phyloP scores from a whole-genome alignment of 148 eudicot species.

The Chenopodium suecicum region DNA sequence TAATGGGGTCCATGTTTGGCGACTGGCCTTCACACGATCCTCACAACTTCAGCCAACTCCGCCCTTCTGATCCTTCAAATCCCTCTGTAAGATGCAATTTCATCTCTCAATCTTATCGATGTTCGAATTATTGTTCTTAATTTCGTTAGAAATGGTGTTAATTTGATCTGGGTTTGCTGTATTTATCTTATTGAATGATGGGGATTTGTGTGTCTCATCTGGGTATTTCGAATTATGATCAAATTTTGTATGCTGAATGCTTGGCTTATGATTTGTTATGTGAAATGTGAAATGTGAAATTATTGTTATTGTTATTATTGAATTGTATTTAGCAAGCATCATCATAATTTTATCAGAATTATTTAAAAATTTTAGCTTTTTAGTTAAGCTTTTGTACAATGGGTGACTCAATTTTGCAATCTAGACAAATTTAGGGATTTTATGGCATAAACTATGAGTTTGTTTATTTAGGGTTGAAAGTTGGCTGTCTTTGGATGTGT shows the following conservation, averaged over 20 bases:
- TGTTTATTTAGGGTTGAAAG: neutral
- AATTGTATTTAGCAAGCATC: neutral
- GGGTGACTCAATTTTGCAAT: neutral
- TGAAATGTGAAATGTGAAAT: neutral
- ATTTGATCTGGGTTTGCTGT: conserved; percentile 9
- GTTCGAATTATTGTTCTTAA: neutral
- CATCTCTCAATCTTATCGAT: neutral
- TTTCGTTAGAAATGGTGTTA: neutral
- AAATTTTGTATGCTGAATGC: conserved; percentile 6
- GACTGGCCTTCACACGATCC: conserved; percentile 80
- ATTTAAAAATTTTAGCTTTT: neutral
- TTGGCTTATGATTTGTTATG: neutral
- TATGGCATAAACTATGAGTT: neutral
- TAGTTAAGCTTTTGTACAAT: neutral
- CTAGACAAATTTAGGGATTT: neutral
- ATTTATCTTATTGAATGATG: conserved; percentile 2
- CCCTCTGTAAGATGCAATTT: conserved; percentile 56
- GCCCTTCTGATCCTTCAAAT: conserved; percentile 74
- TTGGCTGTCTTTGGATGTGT: neutral
- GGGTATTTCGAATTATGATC: conserved; percentile 1
- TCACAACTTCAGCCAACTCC: conserved; percentile 82
- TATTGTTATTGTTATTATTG: no score
- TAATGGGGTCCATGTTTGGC: conserved; percentile 64
- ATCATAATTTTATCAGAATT: neutral
- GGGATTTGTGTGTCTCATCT: conserved; percentile 17